Percentiles rank a stretch among this genome's conserved stretches.
Evolutionary conservation across 2,329 filamentous ascomycete species (phyloP).

Genomic region (Aspergillus sp.): DNA sequence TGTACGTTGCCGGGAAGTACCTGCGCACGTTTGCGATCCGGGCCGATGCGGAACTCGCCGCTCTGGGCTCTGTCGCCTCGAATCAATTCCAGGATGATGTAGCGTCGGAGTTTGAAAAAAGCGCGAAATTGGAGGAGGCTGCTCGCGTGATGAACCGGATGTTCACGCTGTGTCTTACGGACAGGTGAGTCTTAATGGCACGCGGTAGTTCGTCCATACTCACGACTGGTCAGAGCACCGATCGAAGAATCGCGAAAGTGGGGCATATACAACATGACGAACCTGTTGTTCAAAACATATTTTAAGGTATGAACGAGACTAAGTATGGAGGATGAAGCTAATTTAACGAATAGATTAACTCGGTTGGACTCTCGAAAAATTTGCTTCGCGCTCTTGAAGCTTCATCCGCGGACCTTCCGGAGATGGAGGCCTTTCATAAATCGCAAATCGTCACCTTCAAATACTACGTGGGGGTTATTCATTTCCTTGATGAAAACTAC

Average conservation of each 20-base stretch:
- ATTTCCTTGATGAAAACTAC: conserved; percentile 94
- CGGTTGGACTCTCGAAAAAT: conserved; percentile 83
- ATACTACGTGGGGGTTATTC: conserved; percentile 92
- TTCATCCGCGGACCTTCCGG: conserved; percentile 74
- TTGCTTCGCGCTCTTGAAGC: conserved; percentile 81
- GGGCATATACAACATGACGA: conserved; percentile 94
- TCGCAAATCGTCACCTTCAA: conserved; percentile 93
- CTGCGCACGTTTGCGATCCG: conserved; percentile 85
- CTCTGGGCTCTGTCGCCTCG: conserved; percentile 46
- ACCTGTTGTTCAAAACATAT: conserved; percentile 96
- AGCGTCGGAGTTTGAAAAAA: conserved; percentile 69
- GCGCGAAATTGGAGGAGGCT: conserved; percentile 85
- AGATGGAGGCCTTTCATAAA: conserved; percentile 74
- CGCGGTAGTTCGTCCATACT: not conserved
- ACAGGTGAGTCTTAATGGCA: conserved; percentile 61
- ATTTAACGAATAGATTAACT: conserved; percentile 62
- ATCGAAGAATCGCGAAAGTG: conserved; percentile 92
- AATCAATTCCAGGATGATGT: conserved; percentile 74
- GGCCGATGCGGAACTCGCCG: conserved; percentile 70
- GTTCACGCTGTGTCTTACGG: conserved; percentile 84
- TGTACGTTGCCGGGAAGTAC: conserved; percentile 85
- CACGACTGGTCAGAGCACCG: conserved; percentile 58
- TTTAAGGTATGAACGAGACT: conserved; percentile 62
- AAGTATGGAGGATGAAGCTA: conserved; percentile 5
- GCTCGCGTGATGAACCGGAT: conserved; percentile 88